Percentiles rank a stretch among this genome's conserved stretches.
phyloP scores from a whole-genome alignment of 305 asterid species.

The Petunia hybrid region DNA sequence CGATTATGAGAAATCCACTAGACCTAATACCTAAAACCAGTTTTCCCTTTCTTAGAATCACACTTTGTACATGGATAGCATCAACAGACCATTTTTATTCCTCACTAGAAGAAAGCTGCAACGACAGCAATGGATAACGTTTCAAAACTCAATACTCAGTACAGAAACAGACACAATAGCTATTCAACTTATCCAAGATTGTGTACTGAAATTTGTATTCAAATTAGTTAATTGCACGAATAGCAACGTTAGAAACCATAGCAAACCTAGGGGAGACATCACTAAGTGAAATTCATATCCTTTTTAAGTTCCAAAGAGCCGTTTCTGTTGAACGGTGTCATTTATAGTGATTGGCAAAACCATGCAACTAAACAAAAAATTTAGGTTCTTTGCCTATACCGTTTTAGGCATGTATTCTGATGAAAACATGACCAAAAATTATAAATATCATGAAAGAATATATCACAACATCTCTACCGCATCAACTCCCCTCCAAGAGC shows the following conservation, averaged over 20 bases:
- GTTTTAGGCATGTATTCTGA: neutral
- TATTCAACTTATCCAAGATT: neutral
- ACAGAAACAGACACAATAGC: neutral
- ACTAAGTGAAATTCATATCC: too few species aligned
- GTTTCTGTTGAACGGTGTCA: too few species aligned
- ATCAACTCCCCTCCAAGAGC: neutral
- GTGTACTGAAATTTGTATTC: neutral
- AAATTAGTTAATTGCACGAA: too few species aligned
- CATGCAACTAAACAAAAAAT: too few species aligned
- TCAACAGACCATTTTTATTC: neutral
- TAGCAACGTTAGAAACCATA: too few species aligned
- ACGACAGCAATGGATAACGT: neutral
- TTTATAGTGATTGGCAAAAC: too few species aligned
- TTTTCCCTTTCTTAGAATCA: too few species aligned
- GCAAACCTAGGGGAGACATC: too few species aligned
- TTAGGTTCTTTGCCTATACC: neutral
- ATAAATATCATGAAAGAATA: constrained; percentile 12
- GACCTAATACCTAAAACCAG: neutral
- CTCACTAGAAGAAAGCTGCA: constrained; percentile 12
- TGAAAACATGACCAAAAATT: neutral
- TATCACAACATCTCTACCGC: neutral
- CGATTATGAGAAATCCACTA: constrained; percentile 4
- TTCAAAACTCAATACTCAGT: constrained; percentile 6
- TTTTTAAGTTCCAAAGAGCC: too few species aligned
- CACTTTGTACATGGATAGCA: neutral